These are phyloP conservation scores for Globisporangium camurandrum DNA, from an alignment of 352 stramenopile species.

Conservation along the genomic window DNA sequence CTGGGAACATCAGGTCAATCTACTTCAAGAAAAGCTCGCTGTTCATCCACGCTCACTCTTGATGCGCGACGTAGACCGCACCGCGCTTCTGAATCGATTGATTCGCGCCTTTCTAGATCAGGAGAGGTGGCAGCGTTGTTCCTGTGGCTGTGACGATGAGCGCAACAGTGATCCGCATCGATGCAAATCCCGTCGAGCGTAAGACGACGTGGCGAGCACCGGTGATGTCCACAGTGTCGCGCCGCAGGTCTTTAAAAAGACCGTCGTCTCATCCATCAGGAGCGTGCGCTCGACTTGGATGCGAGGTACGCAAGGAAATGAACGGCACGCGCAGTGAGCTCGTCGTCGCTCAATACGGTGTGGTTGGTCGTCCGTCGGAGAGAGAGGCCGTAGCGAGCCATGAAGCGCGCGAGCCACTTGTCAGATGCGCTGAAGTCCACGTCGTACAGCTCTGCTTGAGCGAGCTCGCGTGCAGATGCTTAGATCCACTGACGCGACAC, in stretches of 20 bases:
- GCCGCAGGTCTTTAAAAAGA: constrained; percentile 18
- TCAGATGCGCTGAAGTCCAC: constrained; percentile 12
- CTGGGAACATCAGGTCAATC: not conserved
- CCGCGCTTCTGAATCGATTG: not conserved
- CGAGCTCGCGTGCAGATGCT: too few relatives aligned
- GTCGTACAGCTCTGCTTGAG: not conserved
- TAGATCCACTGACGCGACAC: constrained; percentile 12
- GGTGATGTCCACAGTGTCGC: constrained; percentile 12
- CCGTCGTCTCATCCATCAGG: constrained; percentile 20
- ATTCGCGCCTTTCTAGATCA: not conserved
- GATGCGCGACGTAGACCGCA: not conserved
- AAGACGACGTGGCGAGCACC: constrained; percentile 17
- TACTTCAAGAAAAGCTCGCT: not conserved
- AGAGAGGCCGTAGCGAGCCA: constrained; percentile 18
- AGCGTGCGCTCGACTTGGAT: constrained; percentile 6
- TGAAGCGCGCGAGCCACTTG: constrained; percentile 20
- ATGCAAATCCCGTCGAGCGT: constrained; percentile 17
- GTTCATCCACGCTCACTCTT: not conserved
- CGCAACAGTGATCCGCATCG: constrained; percentile 16
- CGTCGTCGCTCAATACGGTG: constrained; percentile 11
- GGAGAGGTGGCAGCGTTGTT: constrained; percentile 9
- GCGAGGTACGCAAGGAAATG: constrained; percentile 9
- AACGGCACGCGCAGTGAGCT: constrained; percentile 9
- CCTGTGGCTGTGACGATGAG: constrained; percentile 8
- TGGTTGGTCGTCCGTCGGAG: constrained; percentile 17